Evolutionary conservation across 345 rosid genomes (phyloP), one percentile per base, ranked within the genome.

Genomic region (Theobroma cacao): DNA sequence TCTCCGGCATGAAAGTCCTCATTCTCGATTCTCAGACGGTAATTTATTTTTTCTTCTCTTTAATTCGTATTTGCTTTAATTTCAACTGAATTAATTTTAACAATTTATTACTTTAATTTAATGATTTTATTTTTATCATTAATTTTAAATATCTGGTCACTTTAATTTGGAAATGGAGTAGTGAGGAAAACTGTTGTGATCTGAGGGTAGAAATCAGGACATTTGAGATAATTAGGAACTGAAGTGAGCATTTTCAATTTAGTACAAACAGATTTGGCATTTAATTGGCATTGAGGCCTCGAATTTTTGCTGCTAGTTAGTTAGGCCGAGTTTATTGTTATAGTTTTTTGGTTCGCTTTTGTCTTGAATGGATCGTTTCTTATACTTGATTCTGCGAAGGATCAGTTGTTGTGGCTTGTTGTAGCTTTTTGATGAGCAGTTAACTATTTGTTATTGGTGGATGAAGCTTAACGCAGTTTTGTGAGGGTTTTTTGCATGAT

Each of bases 1-100:
- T 92, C 83, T 90, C 98, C 86, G 99, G 99, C 88, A 96, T 96
- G 99, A 94, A 96, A 83, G 99, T 96, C 74, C 98, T 96, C 86
- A 90, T 96, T 77, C 98, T 94, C 70, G 99, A 96, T 79, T 88
- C 95, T 60, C 97, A 96, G 82, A 96, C 99, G 91, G 99, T 96
- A 79, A 60, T 22, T 5, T 7, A 28, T 3, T 47, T 28, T 47
- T 31, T 69, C 22, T 3, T 28, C 1, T 0, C 9, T 70, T 47
- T 2, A 64, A 43, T 43, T 22, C 22, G 2, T 13, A 12, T 68
- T 68, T 43, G 14, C 73, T 30, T 68, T 43, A 14, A 68, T 67
- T 67, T 47, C 15, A 28, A 28, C 24, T 18, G 40, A 47, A 28
- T 70, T 17, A 28, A 6, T 70, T 34, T 6, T 11, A 59, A 3